Percentiles rank a stretch among this genome's conserved stretches.
phyloP scores from a whole-genome alignment of 2,329 filamentous ascomycete genomes.

The Alternaria sp. region DNA sequence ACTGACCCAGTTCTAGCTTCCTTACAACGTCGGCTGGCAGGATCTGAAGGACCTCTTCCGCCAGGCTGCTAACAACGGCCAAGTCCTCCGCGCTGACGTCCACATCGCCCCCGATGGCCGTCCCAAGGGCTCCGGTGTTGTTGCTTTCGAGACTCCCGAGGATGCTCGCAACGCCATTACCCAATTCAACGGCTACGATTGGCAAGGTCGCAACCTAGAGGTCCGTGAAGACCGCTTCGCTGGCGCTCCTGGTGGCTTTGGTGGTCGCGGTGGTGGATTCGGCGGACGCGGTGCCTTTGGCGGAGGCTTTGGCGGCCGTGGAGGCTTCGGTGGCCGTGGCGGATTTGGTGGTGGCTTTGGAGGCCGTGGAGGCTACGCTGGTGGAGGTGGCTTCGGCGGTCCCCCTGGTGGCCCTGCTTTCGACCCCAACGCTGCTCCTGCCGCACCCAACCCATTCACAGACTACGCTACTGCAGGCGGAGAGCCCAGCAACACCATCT shows the following conservation, averaged over 20 bases:
- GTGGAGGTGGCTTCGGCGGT: constrained; percentile 51
- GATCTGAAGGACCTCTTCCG: constrained; percentile 98
- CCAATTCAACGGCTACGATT: constrained; percentile 98
- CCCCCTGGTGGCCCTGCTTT: constrained; percentile 46
- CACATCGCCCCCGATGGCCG: constrained; percentile 89
- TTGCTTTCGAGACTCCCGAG: constrained; percentile 92
- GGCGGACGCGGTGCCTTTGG: constrained; percentile 21
- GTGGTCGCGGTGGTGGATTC: constrained; percentile 49
- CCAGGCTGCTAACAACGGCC: constrained; percentile 66
- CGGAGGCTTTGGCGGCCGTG: constrained; percentile 47
- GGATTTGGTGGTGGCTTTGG: constrained; percentile 59
- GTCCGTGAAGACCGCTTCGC: constrained; percentile 97
- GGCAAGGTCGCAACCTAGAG: constrained; percentile 92
- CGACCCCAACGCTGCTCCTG: constrained; percentile 59
- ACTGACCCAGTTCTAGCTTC: constrained; percentile 69
- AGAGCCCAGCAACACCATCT: constrained; percentile 83
- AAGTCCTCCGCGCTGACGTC: constrained; percentile 91
- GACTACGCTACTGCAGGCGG: constrained; percentile 88
- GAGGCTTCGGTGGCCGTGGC: constrained; percentile 60
- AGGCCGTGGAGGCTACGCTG: constrained; percentile 33
- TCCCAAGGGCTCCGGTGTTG: constrained; percentile 95
- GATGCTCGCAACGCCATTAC: constrained; percentile 95
- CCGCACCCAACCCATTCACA: constrained; percentile 87
- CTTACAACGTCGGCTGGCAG: constrained; percentile 98
- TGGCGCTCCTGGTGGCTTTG: constrained; percentile 55